phyloP scores from a whole-genome alignment of 1,284 basidiomycete genomes.

The Stereum hirsutum region DNA sequence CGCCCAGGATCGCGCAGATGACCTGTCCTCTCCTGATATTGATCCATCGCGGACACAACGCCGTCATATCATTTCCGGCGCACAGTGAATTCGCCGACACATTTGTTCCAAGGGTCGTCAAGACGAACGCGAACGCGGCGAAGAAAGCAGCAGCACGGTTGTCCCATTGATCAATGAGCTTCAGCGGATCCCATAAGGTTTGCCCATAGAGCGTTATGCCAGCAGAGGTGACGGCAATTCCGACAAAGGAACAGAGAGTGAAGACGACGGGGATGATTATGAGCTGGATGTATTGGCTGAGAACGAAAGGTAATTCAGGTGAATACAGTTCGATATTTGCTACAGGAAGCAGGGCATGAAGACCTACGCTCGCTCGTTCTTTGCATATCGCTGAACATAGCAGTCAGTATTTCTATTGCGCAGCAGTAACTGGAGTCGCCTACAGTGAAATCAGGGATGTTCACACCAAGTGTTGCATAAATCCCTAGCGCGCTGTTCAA shows the following conservation, averaged over 20 bases:
- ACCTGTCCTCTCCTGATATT: slow-evolving; percentile 71
- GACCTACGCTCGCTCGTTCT: slow-evolving; percentile 45
- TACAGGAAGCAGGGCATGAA: neutral
- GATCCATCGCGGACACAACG: slow-evolving; percentile 57
- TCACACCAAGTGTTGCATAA: slow-evolving; percentile 58
- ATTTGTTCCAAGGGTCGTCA: slow-evolving; percentile 68
- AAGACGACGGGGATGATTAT: slow-evolving; percentile 63
- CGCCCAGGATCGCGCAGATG: slow-evolving; percentile 64
- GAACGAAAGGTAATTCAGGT: neutral
- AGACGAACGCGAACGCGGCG: slow-evolving; percentile 54
- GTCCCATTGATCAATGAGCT: slow-evolving; percentile 59
- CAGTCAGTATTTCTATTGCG: neutral
- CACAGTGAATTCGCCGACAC: slow-evolving; percentile 71
- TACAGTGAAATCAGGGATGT: slow-evolving; percentile 69
- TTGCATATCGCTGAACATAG: slow-evolving; percentile 45
- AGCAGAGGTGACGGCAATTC: slow-evolving; percentile 65
- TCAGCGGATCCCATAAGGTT: slow-evolving; percentile 38
- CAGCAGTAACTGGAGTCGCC: slow-evolving; percentile 12
- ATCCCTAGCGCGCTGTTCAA: slow-evolving; percentile 63
- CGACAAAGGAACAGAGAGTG: slow-evolving; percentile 44
- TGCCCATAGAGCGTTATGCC: slow-evolving; percentile 53
- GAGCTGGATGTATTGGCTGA: slow-evolving; percentile 60
- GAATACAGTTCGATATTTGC: neutral
- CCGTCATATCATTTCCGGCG: slow-evolving; percentile 73
- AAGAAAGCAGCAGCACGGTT: slow-evolving; percentile 78